Conservation (phyloP, 2,329 filamentous ascomycete genomes). For the Colletotrichum chrysophilum region DNA sequence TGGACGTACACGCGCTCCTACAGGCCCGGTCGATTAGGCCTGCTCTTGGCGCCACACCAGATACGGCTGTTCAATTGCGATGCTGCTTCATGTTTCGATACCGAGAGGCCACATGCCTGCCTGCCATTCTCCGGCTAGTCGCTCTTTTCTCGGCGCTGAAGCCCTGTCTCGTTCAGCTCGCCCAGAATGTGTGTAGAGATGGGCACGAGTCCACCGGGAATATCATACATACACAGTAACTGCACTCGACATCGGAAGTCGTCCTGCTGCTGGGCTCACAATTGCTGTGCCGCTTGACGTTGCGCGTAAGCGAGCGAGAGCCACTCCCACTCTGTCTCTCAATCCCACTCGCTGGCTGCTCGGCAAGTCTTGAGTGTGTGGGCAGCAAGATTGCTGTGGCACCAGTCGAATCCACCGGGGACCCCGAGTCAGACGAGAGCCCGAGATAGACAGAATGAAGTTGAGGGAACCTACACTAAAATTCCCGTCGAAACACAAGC, state of each 20-base stretch:
- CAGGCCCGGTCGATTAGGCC: neutral
- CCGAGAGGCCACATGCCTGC: conserved; percentile 2
- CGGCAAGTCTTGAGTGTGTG: conserved; percentile 16
- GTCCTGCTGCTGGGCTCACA: neutral
- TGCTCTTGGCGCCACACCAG: conserved; percentile 14
- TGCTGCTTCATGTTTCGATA: neutral
- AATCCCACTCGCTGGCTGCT: neutral
- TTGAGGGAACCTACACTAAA: conserved; percentile 15
- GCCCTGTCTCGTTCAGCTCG: neutral
- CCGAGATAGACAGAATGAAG: conserved; percentile 11
- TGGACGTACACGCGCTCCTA: conserved; percentile 3
- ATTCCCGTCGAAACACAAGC: neutral
- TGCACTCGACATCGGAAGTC: neutral
- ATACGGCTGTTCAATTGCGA: conserved; percentile 3
- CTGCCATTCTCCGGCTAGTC: neutral
- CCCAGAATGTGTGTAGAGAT: neutral
- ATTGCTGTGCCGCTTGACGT: neutral
- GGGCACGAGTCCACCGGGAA: neutral
- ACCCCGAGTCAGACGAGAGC: conserved; percentile 16
- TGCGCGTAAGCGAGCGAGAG: neutral
- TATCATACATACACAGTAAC: neutral
- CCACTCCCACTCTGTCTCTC: neutral
- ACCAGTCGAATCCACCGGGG: conserved; percentile 17
- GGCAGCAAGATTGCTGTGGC: conserved; percentile 19
- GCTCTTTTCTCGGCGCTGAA: neutral